Percentiles rank a stretch among this genome's conserved stretches.
Evolutionary conservation across 116 monocot genomes (phyloP).

Genomic region (Dioscorea cayenensis): DNA sequence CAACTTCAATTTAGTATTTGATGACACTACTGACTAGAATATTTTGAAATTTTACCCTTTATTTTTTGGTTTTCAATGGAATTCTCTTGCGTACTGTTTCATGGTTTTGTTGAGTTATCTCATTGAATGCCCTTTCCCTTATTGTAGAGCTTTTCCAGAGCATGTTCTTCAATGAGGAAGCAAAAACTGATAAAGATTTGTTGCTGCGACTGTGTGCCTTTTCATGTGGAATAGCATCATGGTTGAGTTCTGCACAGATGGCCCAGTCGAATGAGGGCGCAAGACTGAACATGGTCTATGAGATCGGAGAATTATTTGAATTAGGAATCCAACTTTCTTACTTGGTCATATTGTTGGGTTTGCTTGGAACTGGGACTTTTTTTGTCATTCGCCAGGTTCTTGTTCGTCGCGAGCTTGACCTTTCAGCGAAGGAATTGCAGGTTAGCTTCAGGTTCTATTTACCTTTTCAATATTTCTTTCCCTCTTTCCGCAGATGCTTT

Average conservation of each 20-base stretch:
- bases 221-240: conserved; percentile 34
- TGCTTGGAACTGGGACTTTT: conserved; percentile 82
- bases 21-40: no score
- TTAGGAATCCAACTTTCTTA: conserved; percentile 89
- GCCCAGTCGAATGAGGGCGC: conserved; percentile 46
- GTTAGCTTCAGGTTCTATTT: conserved; percentile 19
- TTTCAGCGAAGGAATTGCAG: conserved; percentile 95
- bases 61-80: no score
- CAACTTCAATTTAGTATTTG: no score
- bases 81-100: no score
- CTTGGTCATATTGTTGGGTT: conserved; percentile 68
- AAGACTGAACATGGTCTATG: conserved; percentile 55
- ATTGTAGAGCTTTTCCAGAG: conserved; percentile 10
- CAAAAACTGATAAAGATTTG: conserved; percentile 1
- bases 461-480: neutral
- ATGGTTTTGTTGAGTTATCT: no score
- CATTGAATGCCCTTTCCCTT: neutral
- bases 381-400: conserved; percentile 93
- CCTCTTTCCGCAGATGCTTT: neutral
- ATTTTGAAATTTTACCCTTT: no score
- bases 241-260: conserved; percentile 35
- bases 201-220: conserved; percentile 14
- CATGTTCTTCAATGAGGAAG: neutral
- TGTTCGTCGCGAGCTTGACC: conserved; percentile 85
- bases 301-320: conserved; percentile 81